These are phyloP conservation scores for Flammula alnicola DNA, from an alignment of 1,284 basidiomycete species.

Conservation along the genomic window DNA sequence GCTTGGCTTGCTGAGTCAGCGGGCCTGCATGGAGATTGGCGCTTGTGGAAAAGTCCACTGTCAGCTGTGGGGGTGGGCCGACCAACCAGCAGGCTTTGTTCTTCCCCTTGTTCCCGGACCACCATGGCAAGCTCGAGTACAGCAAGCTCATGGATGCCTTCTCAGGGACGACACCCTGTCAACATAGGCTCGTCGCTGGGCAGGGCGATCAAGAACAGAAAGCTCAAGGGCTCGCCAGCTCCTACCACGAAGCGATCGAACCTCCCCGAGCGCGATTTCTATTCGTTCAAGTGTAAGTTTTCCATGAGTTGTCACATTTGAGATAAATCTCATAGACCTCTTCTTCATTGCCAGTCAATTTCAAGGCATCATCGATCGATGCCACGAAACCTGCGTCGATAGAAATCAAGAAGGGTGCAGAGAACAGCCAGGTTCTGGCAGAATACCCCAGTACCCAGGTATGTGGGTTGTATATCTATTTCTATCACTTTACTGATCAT, in stretches of 20 bases:
- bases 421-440: slow-evolving; percentile 54
- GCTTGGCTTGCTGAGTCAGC: slow-evolving; percentile 17
- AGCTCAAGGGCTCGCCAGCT: slow-evolving; percentile 43
- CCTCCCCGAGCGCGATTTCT: slow-evolving; percentile 67
- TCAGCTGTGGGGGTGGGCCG: slow-evolving; percentile 11
- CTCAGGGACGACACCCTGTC: slow-evolving; percentile 56
- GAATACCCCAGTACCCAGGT: slow-evolving; percentile 71
- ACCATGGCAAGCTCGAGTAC: slow-evolving; percentile 46
- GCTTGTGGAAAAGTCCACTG: slow-evolving; percentile 12
- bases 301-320: background rate
- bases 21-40: slow-evolving; percentile 14
- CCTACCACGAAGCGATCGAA: slow-evolving; percentile 44
- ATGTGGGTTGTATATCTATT: slow-evolving; percentile 7
- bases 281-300: slow-evolving; percentile 70
- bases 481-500: background rate
- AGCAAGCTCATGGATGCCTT: slow-evolving; percentile 62
- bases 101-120: slow-evolving; percentile 25
- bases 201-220: slow-evolving; percentile 62
- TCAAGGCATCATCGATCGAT: slow-evolving; percentile 74
- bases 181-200: slow-evolving; percentile 60
- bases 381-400: slow-evolving; percentile 64
- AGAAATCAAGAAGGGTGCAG: slow-evolving; percentile 56
- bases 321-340: background rate
- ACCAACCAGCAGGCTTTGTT: slow-evolving; percentile 3
- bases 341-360: slow-evolving; percentile 59